Percentiles rank a stretch among this genome's conserved stretches.
Evolutionary conservation across 306 rosid genomes (phyloP).

Genomic region (Castanea sativa): DNA sequence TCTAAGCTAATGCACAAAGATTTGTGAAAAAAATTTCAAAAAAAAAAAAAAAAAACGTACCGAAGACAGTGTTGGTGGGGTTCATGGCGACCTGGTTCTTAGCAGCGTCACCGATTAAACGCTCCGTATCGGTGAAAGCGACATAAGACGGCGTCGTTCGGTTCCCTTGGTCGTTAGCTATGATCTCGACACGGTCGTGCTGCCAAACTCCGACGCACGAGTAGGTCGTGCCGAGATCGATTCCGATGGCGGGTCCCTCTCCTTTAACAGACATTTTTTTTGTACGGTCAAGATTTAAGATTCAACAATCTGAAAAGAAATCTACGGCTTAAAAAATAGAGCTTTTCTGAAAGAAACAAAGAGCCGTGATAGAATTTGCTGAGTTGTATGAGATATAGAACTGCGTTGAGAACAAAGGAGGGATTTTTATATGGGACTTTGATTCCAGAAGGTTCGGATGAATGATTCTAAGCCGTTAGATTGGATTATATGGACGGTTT

Average conservation of each 20-base stretch:
- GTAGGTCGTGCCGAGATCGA: slow-evolving; percentile 65
- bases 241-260: slow-evolving; percentile 66
- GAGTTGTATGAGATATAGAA: too few species aligned
- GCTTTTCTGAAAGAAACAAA: too few species aligned
- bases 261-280: slow-evolving; percentile 52
- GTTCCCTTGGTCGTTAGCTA: slow-evolving; percentile 67
- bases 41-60: slow-evolving; percentile 2
- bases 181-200: slow-evolving; percentile 66
- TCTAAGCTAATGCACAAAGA: background rate
- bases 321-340: too few species aligned
- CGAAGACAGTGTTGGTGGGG: slow-evolving; percentile 63
- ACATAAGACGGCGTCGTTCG: slow-evolving; percentile 66
- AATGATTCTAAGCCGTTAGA: too few species aligned
- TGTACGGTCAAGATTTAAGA: too few species aligned
- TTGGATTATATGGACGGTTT: too few species aligned
- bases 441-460: too few species aligned
- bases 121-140: slow-evolving; percentile 51
- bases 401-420: too few species aligned
- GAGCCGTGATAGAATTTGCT: too few species aligned
- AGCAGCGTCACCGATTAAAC: slow-evolving; percentile 69
- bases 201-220: slow-evolving; percentile 78
- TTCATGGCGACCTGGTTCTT: slow-evolving; percentile 80
- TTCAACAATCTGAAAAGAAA: too few species aligned
- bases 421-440: too few species aligned
- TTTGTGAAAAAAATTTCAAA: background rate